These are phyloP conservation scores for Neurospora intermedia DNA, from an alignment of 495 filamentous ascomycete genomes.

Conservation along the genomic window DNA sequence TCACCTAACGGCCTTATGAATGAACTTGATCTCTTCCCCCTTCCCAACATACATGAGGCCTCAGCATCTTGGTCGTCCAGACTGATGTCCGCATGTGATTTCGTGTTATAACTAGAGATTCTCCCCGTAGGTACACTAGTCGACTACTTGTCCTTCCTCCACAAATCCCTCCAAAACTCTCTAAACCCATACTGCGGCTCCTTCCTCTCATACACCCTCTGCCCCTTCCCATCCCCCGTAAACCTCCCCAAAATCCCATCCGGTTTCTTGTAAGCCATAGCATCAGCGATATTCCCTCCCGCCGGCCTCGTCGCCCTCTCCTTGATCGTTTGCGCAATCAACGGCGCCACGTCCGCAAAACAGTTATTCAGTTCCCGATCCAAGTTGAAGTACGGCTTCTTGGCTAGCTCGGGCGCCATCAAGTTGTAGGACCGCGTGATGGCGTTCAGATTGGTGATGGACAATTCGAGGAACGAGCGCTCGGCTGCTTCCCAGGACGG, in stretches of 20 bases:
- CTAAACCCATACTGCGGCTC: constrained; percentile 71
- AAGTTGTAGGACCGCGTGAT: constrained; percentile 88
- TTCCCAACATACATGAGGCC: no score
- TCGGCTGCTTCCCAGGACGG: constrained; percentile 60
- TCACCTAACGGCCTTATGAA: background rate
- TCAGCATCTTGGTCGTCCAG: no score
- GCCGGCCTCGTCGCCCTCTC: constrained; percentile 50
- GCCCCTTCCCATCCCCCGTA: constrained; percentile 35
- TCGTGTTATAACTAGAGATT: background rate
- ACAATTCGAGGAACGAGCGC: constrained; percentile 62
- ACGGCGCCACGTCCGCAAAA: constrained; percentile 76
- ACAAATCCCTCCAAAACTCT: constrained; percentile 82
- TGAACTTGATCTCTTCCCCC: background rate
- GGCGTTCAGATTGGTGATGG: constrained; percentile 67
- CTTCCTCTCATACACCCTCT: constrained; percentile 58
- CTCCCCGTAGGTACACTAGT: no score
- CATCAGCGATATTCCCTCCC: constrained; percentile 17
- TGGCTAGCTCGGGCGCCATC: constrained; percentile 81
- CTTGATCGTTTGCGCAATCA: constrained; percentile 57
- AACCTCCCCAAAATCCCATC: constrained; percentile 32
- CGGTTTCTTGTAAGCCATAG: constrained; percentile 11
- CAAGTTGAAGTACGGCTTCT: constrained; percentile 84
- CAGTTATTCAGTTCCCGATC: constrained; percentile 72
- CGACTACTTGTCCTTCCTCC: constrained; percentile 1
- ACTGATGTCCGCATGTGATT: no score